phyloP scores from a whole-genome alignment of 352 stramenopile genomes.

The Phytophthora sansomeana region DNA sequence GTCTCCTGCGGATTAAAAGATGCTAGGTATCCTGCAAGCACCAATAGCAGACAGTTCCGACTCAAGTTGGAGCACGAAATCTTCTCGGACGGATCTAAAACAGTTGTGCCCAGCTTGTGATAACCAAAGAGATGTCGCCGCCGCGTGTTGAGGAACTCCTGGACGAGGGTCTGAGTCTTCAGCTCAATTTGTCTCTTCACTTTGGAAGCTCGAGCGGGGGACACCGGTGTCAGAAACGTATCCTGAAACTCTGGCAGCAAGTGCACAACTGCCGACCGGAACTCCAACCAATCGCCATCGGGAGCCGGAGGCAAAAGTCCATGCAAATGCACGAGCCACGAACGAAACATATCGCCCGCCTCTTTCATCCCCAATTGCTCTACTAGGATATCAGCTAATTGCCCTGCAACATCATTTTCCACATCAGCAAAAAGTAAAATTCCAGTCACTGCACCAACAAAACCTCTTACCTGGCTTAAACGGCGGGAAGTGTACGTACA shows the following conservation, averaged over 20 bases:
- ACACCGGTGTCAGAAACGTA: constrained; percentile 25
- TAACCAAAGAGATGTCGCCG: constrained; percentile 73
- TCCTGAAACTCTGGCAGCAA: constrained; percentile 61
- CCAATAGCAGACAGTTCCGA: constrained; percentile 71
- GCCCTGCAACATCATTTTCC: constrained; percentile 31
- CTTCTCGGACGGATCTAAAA: constrained; percentile 43
- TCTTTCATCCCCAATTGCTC: constrained; percentile 56
- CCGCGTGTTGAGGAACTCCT: constrained; percentile 55
- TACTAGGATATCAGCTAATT: constrained; percentile 71
- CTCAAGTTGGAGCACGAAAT: constrained; percentile 72
- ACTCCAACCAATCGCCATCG: constrained; percentile 75
- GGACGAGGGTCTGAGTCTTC: constrained; percentile 45
- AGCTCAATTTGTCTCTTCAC: constrained; percentile 47
- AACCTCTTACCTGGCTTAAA: constrained; percentile 58
- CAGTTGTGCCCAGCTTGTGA: constrained; percentile 46
- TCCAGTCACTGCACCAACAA: not conserved
- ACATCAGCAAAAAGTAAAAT: constrained; percentile 2
- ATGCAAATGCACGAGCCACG: constrained; percentile 63
- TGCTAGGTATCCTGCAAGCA: constrained; percentile 76
- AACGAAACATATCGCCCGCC: constrained; percentile 52
- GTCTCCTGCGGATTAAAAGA: constrained; percentile 86
- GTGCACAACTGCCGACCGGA: constrained; percentile 59
- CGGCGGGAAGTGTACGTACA: constrained; percentile 63
- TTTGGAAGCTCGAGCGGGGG: constrained; percentile 12
- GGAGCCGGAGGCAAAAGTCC: constrained; percentile 49